Evolutionary conservation across 495 filamentous ascomycete genomes (phyloP).

Genomic region (Penicillium chermesinum): DNA sequence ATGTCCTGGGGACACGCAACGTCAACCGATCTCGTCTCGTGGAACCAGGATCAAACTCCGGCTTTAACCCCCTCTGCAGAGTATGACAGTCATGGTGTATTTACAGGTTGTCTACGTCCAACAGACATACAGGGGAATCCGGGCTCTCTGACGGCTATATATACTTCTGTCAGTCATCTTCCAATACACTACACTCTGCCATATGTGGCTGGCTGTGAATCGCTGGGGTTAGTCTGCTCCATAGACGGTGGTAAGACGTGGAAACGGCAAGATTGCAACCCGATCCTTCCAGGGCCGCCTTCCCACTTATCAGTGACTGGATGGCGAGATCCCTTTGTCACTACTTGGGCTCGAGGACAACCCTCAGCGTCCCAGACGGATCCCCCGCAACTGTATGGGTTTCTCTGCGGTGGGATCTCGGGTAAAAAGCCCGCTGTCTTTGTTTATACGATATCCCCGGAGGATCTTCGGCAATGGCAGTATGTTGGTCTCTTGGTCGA

Average conservation of each 20-base stretch:
- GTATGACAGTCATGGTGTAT: slow-evolving; percentile 49
- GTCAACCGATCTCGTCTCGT: slow-evolving; percentile 39
- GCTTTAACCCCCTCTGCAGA: slow-evolving; percentile 31
- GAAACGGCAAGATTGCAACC: slow-evolving; percentile 45
- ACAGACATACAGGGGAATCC: slow-evolving; percentile 36
- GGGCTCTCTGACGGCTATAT: slow-evolving; percentile 42
- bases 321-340: slow-evolving; percentile 52
- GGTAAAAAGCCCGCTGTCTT: slow-evolving; percentile 45
- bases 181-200: slow-evolving; percentile 47
- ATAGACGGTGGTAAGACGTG: slow-evolving; percentile 47
- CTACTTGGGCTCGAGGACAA: slow-evolving; percentile 36
- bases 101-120: slow-evolving; percentile 47
- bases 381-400: slow-evolving; percentile 38
- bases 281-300: slow-evolving; percentile 43
- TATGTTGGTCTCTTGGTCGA: slow-evolving; percentile 47
- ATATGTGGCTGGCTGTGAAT: slow-evolving; percentile 46
- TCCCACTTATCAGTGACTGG: slow-evolving; percentile 44
- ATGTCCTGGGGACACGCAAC: slow-evolving; percentile 43
- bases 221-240: slow-evolving; percentile 45
- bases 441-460: slow-evolving; percentile 45
- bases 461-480: slow-evolving; percentile 45
- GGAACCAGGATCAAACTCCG: slow-evolving; percentile 32
- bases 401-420: slow-evolving; percentile 50
- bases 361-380: slow-evolving; percentile 25
- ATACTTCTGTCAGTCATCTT: slow-evolving; percentile 48